Evolutionary conservation across 192 early-diverging fungal genomes (phyloP).

Genomic region (Backusella tarrabulga): DNA sequence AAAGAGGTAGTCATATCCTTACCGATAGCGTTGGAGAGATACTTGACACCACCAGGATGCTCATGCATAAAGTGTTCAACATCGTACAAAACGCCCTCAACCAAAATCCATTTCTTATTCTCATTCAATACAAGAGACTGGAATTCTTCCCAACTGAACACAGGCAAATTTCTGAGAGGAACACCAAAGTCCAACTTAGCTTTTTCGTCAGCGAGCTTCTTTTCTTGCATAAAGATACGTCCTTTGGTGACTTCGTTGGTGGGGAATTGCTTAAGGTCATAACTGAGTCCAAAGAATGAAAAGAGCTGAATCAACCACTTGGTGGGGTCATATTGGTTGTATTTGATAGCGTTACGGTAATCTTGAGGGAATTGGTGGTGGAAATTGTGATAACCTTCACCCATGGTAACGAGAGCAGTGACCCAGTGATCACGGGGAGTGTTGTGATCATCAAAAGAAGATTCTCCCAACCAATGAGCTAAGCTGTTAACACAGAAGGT

Average conservation of each 20-base stretch:
- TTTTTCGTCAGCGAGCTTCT: constrained; percentile 64
- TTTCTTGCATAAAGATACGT: constrained; percentile 74
- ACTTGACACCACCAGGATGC: constrained; percentile 84
- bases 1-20: constrained; percentile 85
- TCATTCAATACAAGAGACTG: constrained; percentile 63
- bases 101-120: constrained; percentile 73
- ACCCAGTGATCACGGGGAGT: constrained; percentile 84
- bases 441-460: constrained; percentile 76
- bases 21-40: constrained; percentile 71
- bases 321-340: constrained; percentile 81
- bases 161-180: constrained; percentile 65
- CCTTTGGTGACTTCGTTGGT: constrained; percentile 82
- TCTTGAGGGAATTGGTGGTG: constrained; percentile 88
- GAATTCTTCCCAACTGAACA: constrained; percentile 64
- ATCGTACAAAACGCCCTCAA: constrained; percentile 85
- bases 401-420: constrained; percentile 74
- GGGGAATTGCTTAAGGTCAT: constrained; percentile 73
- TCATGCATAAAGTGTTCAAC: constrained; percentile 79
- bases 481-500: constrained; percentile 88
- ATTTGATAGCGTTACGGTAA: constrained; percentile 79
- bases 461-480: constrained; percentile 75
- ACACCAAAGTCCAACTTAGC: constrained; percentile 72
- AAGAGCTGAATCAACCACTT: constrained; percentile 75
- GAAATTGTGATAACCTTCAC: constrained; percentile 87
- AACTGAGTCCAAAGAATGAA: constrained; percentile 62